A percentile compares a stretch with the other conserved stretches of the same genome.
These are phyloP conservation scores for Aspergillus neoniger DNA, from an alignment of 2,329 filamentous ascomycete genomes.

Conservation along the genomic window DNA sequence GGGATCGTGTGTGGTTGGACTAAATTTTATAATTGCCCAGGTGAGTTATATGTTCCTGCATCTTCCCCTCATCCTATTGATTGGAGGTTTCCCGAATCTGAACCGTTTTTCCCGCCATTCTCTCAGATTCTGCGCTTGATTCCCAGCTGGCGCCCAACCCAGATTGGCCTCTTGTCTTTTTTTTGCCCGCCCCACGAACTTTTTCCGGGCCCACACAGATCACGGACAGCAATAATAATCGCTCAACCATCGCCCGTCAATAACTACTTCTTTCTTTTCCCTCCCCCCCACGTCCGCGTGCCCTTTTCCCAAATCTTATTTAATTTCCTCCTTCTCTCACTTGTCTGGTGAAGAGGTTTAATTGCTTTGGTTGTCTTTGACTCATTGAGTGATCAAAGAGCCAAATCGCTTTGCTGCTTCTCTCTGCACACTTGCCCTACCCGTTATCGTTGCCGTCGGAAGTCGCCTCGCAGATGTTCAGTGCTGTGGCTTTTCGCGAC, in stretches of 20 bases:
- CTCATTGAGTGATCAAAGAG: slow-evolving; percentile 6
- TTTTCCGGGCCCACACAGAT: slow-evolving; percentile 19
- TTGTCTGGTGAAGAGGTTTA: neutral
- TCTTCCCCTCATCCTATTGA: neutral
- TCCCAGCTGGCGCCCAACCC: neutral
- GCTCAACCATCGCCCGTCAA: slow-evolving; percentile 9
- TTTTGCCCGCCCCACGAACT: slow-evolving; percentile 14
- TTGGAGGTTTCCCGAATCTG: neutral
- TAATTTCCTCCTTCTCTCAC: neutral
- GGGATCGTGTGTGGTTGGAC: neutral
- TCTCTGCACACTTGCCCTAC: slow-evolving; percentile 10
- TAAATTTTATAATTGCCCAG: neutral
- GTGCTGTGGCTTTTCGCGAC: slow-evolving; percentile 36
- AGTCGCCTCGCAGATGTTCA: slow-evolving; percentile 34
- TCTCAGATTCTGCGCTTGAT: slow-evolving; percentile 5
- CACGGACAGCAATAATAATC: slow-evolving; percentile 14
- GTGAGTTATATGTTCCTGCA: slow-evolving; percentile 5
- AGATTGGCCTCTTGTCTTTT: neutral
- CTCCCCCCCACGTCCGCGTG: slow-evolving; percentile 19
- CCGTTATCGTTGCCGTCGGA: slow-evolving; percentile 7
- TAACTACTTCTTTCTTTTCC: slow-evolving; percentile 4
- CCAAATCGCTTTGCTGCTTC: slow-evolving; percentile 2
- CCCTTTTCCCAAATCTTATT: slow-evolving; percentile 8
- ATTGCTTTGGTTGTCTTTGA: slow-evolving; percentile 26
- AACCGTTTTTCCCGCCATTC: neutral